Conservation (phyloP, 805 yeast species). For the Candida boidinii region DNA sequence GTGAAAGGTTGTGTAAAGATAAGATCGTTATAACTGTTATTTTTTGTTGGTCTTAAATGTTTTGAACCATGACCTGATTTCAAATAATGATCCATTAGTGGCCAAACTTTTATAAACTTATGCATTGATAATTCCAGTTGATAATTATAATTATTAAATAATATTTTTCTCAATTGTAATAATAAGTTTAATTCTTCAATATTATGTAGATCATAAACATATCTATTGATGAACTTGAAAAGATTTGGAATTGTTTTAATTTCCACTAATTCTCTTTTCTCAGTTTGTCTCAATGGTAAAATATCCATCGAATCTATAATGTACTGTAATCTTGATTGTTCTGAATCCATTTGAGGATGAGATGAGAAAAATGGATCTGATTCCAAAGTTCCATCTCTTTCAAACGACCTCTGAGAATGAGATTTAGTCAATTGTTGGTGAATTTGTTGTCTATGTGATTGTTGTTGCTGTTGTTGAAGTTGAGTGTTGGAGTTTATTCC, state of each 20-base stretch:
- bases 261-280: background rate
- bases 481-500: no score
- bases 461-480: no score
- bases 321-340: background rate
- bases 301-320: background rate
- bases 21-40: background rate
- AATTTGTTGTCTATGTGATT: no score
- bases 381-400: no score
- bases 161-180: background rate
- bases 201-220: background rate
- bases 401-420: no score
- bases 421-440: no score
- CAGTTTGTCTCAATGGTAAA: slow-evolving; percentile 1
- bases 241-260: background rate
- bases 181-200: background rate
- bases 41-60: background rate
- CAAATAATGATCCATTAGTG: slow-evolving; percentile 1
- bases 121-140: background rate
- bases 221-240: slow-evolving; percentile 1
- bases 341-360: no score
- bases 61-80: slow-evolving; percentile 3
- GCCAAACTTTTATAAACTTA: slow-evolving; percentile 1
- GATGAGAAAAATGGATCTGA: no score
- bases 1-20: slow-evolving; percentile 1
- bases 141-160: background rate